Percentiles rank a stretch among this genome's conserved stretches.
These are phyloP conservation scores for Trifolium fragiferum DNA, from an alignment of 306 rosid genomes.

Conservation along the genomic window DNA sequence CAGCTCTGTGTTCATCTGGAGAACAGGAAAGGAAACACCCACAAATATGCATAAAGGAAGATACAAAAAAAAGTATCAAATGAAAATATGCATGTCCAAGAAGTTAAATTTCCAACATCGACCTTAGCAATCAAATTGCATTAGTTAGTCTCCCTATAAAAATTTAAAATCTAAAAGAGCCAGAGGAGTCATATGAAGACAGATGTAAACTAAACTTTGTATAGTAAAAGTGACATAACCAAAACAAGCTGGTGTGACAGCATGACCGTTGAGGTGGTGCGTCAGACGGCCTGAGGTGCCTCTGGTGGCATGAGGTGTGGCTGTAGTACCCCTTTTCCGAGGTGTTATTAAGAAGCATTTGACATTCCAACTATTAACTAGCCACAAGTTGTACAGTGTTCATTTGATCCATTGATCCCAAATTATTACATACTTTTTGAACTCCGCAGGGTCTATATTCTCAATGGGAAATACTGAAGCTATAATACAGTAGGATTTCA, in stretches of 20 bases:
- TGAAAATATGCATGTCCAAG: conserved; percentile 16
- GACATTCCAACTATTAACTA: background rate
- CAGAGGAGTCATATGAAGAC: conserved; percentile 9
- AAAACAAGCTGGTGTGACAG: background rate
- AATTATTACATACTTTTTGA: background rate
- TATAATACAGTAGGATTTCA: background rate
- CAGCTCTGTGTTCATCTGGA: conserved; percentile 75
- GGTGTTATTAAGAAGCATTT: background rate
- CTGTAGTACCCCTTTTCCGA: background rate
- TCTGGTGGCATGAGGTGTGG: background rate
- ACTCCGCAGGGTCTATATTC: background rate
- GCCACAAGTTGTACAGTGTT: background rate
- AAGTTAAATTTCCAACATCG: conserved; percentile 20
- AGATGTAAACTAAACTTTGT: background rate
- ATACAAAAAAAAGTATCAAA: conserved; percentile 23
- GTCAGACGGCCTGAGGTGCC: background rate
- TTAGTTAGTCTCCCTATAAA: background rate
- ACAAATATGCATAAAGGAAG: conserved; percentile 25
- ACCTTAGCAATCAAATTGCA: background rate
- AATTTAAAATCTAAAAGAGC: conserved; percentile 2
- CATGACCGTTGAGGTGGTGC: background rate
- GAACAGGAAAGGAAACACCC: conserved; percentile 37
- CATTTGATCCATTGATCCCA: conserved; percentile 13
- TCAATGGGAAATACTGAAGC: background rate
- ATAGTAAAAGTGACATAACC: background rate